A percentile compares a stretch with the other conserved stretches of the same genome.
phyloP scores from a whole-genome alignment of 768 basidiomycete genomes.

The Arthromyces matolae region DNA sequence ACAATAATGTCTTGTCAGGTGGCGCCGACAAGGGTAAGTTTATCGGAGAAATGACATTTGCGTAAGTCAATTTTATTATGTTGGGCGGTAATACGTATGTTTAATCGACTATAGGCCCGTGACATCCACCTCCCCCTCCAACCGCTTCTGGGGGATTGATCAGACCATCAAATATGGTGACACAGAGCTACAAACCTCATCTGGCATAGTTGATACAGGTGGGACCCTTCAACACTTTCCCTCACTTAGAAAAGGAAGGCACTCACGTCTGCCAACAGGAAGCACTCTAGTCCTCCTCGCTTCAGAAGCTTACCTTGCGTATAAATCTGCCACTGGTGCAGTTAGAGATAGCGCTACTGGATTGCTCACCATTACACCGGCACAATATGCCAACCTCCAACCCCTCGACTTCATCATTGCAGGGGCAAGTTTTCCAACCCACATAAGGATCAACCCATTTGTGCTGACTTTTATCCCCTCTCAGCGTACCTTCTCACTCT shows the following conservation, averaged over 20 bases:
- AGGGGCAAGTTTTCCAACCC: background rate
- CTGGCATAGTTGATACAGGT: slow-evolving; percentile 2
- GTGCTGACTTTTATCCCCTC: background rate
- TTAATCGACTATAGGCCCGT: slow-evolving; percentile 1
- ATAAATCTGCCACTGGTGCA: background rate
- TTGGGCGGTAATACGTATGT: too few species aligned
- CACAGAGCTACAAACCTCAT: background rate
- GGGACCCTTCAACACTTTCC: too few species aligned
- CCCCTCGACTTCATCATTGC: background rate
- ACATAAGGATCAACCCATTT: background rate
- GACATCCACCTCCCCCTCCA: background rate
- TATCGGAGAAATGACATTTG: background rate
- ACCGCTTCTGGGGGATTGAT: background rate
- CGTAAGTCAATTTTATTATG: too few species aligned
- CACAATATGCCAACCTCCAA: background rate
- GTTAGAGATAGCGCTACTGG: background rate
- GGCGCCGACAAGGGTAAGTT: background rate
- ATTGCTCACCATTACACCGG: background rate
- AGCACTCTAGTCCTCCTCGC: background rate
- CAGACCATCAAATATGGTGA: background rate
- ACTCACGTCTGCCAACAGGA: background rate
- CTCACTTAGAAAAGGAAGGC: too few species aligned
- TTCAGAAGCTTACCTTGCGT: background rate
- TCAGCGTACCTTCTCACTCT: background rate
- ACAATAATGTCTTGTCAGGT: too few species aligned